These are phyloP conservation scores for Epichloe sibirici DNA, from an alignment of 2,329 filamentous ascomycete species.

Conservation along the genomic window DNA sequence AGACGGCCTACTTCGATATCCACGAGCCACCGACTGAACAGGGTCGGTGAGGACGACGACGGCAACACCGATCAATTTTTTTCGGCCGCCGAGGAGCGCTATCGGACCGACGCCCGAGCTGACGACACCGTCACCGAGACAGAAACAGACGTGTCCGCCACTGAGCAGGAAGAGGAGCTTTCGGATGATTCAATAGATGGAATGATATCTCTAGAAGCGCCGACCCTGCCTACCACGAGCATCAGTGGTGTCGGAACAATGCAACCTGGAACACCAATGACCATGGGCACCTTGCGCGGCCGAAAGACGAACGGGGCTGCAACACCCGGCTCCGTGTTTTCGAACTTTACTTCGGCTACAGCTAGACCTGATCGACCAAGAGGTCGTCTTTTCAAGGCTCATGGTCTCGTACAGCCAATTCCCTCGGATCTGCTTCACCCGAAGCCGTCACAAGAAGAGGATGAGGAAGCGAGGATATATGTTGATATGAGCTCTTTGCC, in stretches of 20 bases:
- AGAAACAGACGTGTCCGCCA: conserved; percentile 48
- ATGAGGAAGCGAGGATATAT: conserved; percentile 81
- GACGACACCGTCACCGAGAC: conserved; percentile 52
- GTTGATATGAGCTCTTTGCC: conserved; percentile 78
- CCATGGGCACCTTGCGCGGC: conserved; percentile 46
- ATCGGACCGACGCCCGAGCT: conserved; percentile 43
- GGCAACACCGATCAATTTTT: conserved; percentile 85
- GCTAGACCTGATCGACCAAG: conserved; percentile 58
- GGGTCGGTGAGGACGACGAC: conserved; percentile 52
- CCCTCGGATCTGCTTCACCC: conserved; percentile 74
- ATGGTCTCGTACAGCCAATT: conserved; percentile 61
- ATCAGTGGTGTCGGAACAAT: conserved; percentile 71
- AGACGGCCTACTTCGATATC: conserved; percentile 36
- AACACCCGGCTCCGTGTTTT: conserved; percentile 82
- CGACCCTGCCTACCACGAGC: conserved; percentile 62
- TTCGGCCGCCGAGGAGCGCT: conserved; percentile 75
- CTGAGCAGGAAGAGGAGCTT: conserved; percentile 58
- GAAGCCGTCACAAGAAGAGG: conserved; percentile 62
- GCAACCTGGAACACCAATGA: conserved; percentile 70
- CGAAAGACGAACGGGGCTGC: conserved; percentile 57
- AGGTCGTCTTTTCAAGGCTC: conserved; percentile 73
- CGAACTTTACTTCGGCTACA: conserved; percentile 75
- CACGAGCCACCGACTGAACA: conserved; percentile 34
- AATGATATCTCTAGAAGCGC: conserved; percentile 79
- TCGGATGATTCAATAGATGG: conserved; percentile 90